Percentiles rank a stretch among this genome's conserved stretches.
Conservation (phyloP, 2,329 filamentous ascomycete genomes). For the Raffaelea arxii region DNA sequence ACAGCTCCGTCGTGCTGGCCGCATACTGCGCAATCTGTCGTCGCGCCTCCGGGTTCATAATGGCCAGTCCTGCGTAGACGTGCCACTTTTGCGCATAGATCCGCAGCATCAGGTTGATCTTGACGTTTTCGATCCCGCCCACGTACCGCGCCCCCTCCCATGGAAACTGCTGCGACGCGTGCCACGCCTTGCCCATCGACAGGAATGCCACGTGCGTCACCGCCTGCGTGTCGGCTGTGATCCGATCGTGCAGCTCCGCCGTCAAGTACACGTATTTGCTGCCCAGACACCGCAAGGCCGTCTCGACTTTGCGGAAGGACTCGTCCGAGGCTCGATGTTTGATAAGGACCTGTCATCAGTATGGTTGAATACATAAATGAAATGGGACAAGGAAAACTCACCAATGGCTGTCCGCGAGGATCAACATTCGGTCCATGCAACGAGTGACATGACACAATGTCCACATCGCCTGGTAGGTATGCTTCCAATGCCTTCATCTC, state of each 20-base stretch:
- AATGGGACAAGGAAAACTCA: conserved; percentile 28
- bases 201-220: conserved; percentile 96
- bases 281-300: conserved; percentile 70
- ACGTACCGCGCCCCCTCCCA: conserved; percentile 96
- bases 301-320: conserved; percentile 69
- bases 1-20: conserved; percentile 81
- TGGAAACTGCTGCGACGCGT: conserved; percentile 87
- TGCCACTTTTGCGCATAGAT: conserved; percentile 99
- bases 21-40: conserved; percentile 94
- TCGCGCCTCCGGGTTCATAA: conserved; percentile 87
- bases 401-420: conserved; percentile 79
- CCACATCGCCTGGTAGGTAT: conserved; percentile 76
- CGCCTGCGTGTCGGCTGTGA: conserved; percentile 95
- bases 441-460: conserved; percentile 93
- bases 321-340: conserved; percentile 77
- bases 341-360: conserved; percentile 54
- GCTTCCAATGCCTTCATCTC: conserved; percentile 90
- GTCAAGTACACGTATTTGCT: conserved; percentile 84
- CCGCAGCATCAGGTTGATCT: conserved; percentile 94
- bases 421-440: conserved; percentile 90
- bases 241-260: conserved; percentile 83
- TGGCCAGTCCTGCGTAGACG: conserved; percentile 94
- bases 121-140: conserved; percentile 96
- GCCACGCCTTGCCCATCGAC: conserved; percentile 97
- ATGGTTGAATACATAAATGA: not conserved